Percentiles rank a stretch among this genome's conserved stretches.
Evolutionary conservation across 805 yeast species (phyloP).

Genomic region (Saccharomycopsis amapae): DNA sequence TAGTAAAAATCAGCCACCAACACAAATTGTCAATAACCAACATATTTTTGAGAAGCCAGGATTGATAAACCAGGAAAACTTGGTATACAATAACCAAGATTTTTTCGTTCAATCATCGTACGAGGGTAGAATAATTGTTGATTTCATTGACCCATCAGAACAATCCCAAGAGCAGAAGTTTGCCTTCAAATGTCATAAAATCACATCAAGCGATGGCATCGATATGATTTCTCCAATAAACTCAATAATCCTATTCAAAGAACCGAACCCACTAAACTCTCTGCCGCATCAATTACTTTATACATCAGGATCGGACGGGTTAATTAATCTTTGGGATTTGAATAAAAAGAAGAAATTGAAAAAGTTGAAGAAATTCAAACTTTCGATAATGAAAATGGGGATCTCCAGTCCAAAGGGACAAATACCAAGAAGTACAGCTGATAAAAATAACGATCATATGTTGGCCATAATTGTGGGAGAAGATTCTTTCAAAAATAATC

Average conservation of each 20-base stretch:
- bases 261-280: background rate
- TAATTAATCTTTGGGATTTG: slow-evolving; percentile 21
- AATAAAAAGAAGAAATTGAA: slow-evolving; percentile 20
- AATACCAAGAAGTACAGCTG: background rate
- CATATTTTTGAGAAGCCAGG: slow-evolving; percentile 1
- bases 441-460: slow-evolving; percentile 15
- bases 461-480: slow-evolving; percentile 44
- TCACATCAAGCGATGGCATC: slow-evolving; percentile 13
- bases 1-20: background rate
- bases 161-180: slow-evolving; percentile 17
- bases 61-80: background rate
- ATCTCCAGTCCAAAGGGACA: background rate
- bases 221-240: slow-evolving; percentile 20
- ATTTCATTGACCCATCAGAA: slow-evolving; percentile 4
- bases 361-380: slow-evolving; percentile 17
- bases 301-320: slow-evolving; percentile 21
- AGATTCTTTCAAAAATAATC: slow-evolving; percentile 37
- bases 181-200: slow-evolving; percentile 21
- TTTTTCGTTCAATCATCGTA: slow-evolving; percentile 19
- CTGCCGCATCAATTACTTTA: slow-evolving; percentile 17
- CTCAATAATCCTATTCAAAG: slow-evolving; percentile 11
- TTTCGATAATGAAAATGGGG: slow-evolving; percentile 10
- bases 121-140: slow-evolving; percentile 19
- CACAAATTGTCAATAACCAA: background rate
- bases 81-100: background rate